Conservation (phyloP, 805 yeast species). For the Ogataea pilisensis region DNA sequence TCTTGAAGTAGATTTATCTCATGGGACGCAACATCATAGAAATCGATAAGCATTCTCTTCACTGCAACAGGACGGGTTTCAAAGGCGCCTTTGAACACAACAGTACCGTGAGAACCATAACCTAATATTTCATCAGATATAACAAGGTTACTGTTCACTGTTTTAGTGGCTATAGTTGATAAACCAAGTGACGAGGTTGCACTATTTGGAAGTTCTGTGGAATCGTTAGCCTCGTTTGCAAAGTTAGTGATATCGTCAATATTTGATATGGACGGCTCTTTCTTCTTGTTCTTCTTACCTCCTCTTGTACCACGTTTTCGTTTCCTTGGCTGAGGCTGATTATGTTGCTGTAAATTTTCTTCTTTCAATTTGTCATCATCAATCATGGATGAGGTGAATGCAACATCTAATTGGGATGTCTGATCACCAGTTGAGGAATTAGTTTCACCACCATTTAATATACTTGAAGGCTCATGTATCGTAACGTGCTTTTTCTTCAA, state of each 20-base stretch:
- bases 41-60: conserved; percentile 87
- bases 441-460: too few relatives aligned
- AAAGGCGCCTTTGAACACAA: conserved; percentile 85
- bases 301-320: conserved; percentile 86
- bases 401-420: too few relatives aligned
- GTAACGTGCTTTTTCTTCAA: too few relatives aligned
- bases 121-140: conserved; percentile 80
- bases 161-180: too few relatives aligned
- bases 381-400: too few relatives aligned
- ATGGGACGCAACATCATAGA: conserved; percentile 89
- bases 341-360: conserved; percentile 19
- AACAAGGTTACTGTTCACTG: conserved; percentile 40
- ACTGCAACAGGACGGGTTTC: conserved; percentile 95
- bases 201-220: background rate
- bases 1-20: conserved; percentile 86
- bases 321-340: conserved; percentile 38
- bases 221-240: conserved; percentile 8
- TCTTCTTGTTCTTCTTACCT: conserved; percentile 56
- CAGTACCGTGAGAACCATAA: conserved; percentile 95
- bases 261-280: conserved; percentile 18
- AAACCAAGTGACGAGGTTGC: too few relatives aligned
- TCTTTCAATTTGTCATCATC: conserved; percentile 24
- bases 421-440: too few relatives aligned
- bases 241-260: background rate
- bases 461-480: too few relatives aligned